Evolutionary conservation across 1,284 basidiomycete species (phyloP), one percentile per base, ranked within the genome.

Genomic region (Sporisorium reilianum): DNA sequence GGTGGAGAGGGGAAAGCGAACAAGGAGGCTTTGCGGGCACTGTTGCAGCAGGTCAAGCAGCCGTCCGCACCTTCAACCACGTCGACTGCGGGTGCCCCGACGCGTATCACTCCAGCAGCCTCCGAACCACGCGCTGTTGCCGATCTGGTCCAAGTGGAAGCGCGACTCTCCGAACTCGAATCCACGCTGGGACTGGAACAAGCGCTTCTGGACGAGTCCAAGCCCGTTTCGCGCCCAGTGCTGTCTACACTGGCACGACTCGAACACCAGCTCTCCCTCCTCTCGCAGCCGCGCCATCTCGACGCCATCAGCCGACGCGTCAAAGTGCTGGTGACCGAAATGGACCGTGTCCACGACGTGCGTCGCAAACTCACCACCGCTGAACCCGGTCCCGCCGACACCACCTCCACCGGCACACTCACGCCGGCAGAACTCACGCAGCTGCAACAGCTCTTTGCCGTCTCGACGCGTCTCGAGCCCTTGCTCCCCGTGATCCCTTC

Each of bases 301-400:
- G 96, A 99, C 85, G 92, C 94, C n/a, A 93, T 98, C 72, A 94
- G 94, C 1, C 90, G 95, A 18, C 91, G 96, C 9, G 90, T 98
- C 75, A 99, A 98, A 81, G 87, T 97, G 10, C 89, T 98, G 18
- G 89, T 96, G 9, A 92, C 94, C 0, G 96, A 99, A 84, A 89
- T 99, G 59, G 96, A 98, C 66, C 90, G 95, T 20, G 90, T 91
- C 0, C 90, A 92, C 56, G 88, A 88, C 49, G 83, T 86, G 1
- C 84, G 87, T 10, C 79, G 85, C 6, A 86, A 86, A 63, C 82
- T 87, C 75, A 79, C 80, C 26, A 77, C 79, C 7, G 79, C 84
- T 78, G 59, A 87, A 85, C 62, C 83, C 67, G 49, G 83, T 70
- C 8, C 38, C 16, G 38, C 38, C n/a, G 45, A 80, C 72, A 46